Evolutionary conservation across 2,329 filamentous ascomycete genomes (phyloP).

Genomic region (Diplodia mutila): DNA sequence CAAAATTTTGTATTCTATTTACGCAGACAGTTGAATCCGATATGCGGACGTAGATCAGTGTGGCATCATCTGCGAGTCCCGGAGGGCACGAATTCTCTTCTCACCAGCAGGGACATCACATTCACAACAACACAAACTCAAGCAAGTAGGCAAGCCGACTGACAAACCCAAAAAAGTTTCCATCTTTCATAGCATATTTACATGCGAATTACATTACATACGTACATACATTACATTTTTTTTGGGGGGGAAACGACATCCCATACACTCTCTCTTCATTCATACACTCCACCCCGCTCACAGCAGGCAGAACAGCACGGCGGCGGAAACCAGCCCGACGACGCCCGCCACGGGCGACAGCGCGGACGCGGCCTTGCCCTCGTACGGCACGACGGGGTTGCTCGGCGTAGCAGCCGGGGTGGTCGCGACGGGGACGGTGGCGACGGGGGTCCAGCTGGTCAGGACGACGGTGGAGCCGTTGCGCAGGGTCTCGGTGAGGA

Average conservation of each 20-base stretch:
- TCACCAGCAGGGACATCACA: no score
- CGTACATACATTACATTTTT: conserved; percentile 12
- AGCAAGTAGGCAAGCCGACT: not conserved
- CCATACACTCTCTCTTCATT: not conserved
- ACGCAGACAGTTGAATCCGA: no score
- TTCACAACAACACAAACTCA: not conserved
- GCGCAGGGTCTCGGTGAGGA: not conserved
- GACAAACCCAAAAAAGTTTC: not conserved
- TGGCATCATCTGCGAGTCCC: no score
- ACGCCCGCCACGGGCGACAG: not conserved
- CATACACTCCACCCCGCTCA: not conserved
- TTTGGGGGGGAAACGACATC: not conserved
- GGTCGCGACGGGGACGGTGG: not conserved
- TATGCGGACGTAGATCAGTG: no score
- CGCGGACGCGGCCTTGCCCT: not conserved
- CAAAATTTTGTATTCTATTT: no score
- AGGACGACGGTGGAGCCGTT: conserved; percentile 11
- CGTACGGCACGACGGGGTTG: not conserved
- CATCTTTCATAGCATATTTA: conserved; percentile 13
- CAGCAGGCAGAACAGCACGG: not conserved
- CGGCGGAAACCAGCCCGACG: conserved; percentile 2
- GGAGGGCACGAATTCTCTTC: no score
- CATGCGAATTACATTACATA: conserved; percentile 6
- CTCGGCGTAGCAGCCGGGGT: conserved; percentile 3
- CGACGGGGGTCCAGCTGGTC: not conserved